phyloP scores from a whole-genome alignment of 2,329 filamentous ascomycete genomes.

The Fusarium nisikadoi region DNA sequence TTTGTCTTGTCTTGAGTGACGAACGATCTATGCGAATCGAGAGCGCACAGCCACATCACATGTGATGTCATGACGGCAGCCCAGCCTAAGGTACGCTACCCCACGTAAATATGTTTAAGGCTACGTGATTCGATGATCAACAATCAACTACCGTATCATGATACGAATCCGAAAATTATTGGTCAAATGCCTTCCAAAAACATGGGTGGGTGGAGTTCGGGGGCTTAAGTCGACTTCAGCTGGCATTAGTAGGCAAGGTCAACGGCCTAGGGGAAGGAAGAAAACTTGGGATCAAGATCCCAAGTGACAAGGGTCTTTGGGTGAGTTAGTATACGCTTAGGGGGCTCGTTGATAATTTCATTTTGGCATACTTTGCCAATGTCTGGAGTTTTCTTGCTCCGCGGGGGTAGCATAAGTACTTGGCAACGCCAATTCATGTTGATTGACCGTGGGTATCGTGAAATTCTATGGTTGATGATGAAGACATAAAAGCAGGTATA shows the following conservation, averaged over 20 bases:
- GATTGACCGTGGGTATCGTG: conserved; percentile 40
- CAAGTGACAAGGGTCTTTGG: background rate
- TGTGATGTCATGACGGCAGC: conserved; percentile 47
- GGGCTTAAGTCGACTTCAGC: conserved; percentile 18
- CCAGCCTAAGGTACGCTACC: conserved; percentile 10
- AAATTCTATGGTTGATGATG: conserved; percentile 8
- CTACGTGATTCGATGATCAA: conserved; percentile 28
- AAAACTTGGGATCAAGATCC: background rate
- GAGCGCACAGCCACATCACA: conserved; percentile 48
- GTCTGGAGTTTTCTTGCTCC: background rate
- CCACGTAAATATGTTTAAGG: conserved; percentile 9
- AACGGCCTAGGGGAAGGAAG: background rate
- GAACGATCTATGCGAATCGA: conserved; percentile 20
- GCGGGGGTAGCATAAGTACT: background rate
- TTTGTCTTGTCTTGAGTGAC: conserved; percentile 36
- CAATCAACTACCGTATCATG: conserved; percentile 26
- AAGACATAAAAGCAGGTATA: background rate
- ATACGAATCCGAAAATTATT: conserved; percentile 30
- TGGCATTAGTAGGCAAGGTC: background rate
- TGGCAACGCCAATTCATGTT: conserved; percentile 8
- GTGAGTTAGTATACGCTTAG: background rate
- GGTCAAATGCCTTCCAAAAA: conserved; percentile 1
- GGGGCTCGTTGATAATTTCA: background rate
- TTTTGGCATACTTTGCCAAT: background rate
- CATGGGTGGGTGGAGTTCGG: background rate